phyloP scores from a whole-genome alignment of 768 basidiomycete genomes.

The Lepiota brunneoincarnata region DNA sequence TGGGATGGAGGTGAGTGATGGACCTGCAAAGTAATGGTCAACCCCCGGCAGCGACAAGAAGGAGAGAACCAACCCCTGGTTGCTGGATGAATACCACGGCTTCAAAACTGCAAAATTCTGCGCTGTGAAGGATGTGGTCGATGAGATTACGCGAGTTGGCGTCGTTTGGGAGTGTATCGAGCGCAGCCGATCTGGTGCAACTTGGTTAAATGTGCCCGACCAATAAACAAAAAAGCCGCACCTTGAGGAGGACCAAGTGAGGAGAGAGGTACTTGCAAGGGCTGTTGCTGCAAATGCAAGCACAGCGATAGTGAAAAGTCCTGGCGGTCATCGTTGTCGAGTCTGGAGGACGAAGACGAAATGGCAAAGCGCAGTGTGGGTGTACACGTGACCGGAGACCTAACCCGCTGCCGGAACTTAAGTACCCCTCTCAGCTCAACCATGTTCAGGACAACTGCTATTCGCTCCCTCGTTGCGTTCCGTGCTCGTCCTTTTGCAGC shows the following conservation, averaged over 20 bases:
- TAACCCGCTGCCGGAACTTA: conserved; percentile 1
- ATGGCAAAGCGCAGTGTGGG: conserved; percentile 3
- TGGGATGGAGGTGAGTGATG: conserved; percentile 19
- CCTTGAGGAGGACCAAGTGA: conserved; percentile 73
- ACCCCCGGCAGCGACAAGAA: conserved; percentile 22
- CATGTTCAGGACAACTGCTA: conserved; percentile 24
- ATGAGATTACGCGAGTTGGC: conserved; percentile 36
- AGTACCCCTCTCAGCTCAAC: background rate
- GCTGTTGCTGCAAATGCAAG: conserved; percentile 49
- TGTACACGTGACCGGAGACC: conserved; percentile 21
- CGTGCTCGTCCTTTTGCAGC: conserved; percentile 7
- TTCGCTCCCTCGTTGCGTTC: conserved; percentile 18
- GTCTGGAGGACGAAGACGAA: conserved; percentile 8
- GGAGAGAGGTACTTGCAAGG: conserved; percentile 59
- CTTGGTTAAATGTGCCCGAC: background rate
- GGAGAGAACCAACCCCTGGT: conserved; percentile 56
- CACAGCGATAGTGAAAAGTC: conserved; percentile 38
- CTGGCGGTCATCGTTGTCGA: conserved; percentile 37
- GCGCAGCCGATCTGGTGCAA: conserved; percentile 42
- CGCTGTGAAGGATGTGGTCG: conserved; percentile 38
- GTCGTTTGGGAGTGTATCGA: conserved; percentile 39
- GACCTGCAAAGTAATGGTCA: background rate
- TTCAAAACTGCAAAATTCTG: conserved; percentile 59
- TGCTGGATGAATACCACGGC: conserved; percentile 70
- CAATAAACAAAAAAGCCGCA: conserved; percentile 21